Percentiles rank a stretch among this genome's conserved stretches.
These are phyloP conservation scores for Hemileccinum rubropunctum DNA, from an alignment of 768 basidiomycete genomes.

Conservation along the genomic window DNA sequence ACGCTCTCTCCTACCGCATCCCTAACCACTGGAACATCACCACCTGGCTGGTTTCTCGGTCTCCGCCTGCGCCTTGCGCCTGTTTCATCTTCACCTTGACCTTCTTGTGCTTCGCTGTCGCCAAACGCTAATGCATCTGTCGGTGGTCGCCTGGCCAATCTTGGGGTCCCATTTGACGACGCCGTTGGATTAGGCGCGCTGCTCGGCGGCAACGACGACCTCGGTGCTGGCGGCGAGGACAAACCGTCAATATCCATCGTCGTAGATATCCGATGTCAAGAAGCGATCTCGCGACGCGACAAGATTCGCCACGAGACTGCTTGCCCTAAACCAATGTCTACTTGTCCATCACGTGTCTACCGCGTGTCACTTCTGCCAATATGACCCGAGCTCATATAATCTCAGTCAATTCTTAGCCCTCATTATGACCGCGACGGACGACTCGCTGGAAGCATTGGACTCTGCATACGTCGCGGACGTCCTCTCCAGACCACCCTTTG, in stretches of 20 bases:
- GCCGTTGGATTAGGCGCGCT: constrained; percentile 41
- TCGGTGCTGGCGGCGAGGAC: constrained; percentile 55
- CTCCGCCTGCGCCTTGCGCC: constrained; percentile 47
- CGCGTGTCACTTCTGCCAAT: constrained; percentile 8
- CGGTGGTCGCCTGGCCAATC: constrained; percentile 37
- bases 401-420: not conserved
- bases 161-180: constrained; percentile 36
- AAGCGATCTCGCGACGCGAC: constrained; percentile 26
- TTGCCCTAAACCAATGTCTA: constrained; percentile 37
- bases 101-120: constrained; percentile 48
- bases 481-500: constrained; percentile 69
- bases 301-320: constrained; percentile 38
- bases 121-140: constrained; percentile 55
- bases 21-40: constrained; percentile 81
- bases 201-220: constrained; percentile 53
- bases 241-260: constrained; percentile 56
- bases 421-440: constrained; percentile 20
- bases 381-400: not conserved
- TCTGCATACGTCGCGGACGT: constrained; percentile 59
- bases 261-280: constrained; percentile 6
- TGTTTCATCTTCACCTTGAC: constrained; percentile 36
- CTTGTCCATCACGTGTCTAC: constrained; percentile 9
- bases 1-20: constrained; percentile 97
- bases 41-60: constrained; percentile 41
- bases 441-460: constrained; percentile 60